Evolutionary conservation across 169 alveolate species (phyloP), one percentile per base, ranked within the genome.

Genomic region (Pseudocohnilembus persalinus): DNA sequence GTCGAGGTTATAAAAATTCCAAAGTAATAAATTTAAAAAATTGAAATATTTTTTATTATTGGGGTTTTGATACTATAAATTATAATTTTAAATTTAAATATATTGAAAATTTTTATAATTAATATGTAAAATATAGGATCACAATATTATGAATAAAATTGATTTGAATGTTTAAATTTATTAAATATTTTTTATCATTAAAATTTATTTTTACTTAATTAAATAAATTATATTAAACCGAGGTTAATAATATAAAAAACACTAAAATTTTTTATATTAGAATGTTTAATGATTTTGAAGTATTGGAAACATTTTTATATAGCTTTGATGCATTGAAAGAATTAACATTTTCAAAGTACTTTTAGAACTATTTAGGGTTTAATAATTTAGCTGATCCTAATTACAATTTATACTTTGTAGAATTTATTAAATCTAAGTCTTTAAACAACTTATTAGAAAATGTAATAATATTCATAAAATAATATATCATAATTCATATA

Each of bases 1-100:
- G 84, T 79, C 63, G 84, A 79, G 49, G 84, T 79, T 49, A 29
- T 79, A 20, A 79, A 79, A 79, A 79, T 79, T 26, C 84, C 84
- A 79, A 79, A 79, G 84, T 79, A 28, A 34, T 0, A 0, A 32
- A 4, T n/a, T 31, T 76, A 76, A 31, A 76, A 76, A 75, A 29
- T 75, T 76, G 20, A 31, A 30, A 32, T 25, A 29, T 24, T 76
- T 76, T 31, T 30, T 0, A 28, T 76, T 31, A 76, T 1, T 29
- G 26, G 0, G 0, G 0, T 15, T 0, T 29, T 76, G 0, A 29
- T 76, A 29, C 28, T 24, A 29, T 0, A 26, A 15, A 73, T 26
- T 73, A 15, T 73, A 73, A 73, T 26, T 49, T 11, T 49, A 49
- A 49, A 49, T 49, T 49, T 49, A 49, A n/a, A n/a, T n/a, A n/a